Conservation (phyloP, 2,329 filamentous ascomycete genomes). For the Aspergillus floridensis region DNA sequence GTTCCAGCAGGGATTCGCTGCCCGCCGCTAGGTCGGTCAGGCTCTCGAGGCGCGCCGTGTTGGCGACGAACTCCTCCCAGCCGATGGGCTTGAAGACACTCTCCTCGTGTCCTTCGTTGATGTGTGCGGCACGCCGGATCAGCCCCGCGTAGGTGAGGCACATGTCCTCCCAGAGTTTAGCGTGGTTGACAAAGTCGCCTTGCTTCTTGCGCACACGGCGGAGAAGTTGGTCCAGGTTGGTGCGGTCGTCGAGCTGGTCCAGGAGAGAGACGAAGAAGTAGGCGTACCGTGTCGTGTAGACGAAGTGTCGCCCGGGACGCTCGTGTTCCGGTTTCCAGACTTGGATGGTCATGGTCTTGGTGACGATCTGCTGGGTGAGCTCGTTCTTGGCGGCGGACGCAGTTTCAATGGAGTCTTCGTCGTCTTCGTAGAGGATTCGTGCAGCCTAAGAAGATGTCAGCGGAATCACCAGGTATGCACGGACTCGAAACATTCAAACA, state of each 20-base stretch:
- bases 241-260: conserved; percentile 69
- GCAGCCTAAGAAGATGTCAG: conserved; percentile 48
- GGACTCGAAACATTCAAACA: conserved; percentile 20
- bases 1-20: conserved; percentile 53
- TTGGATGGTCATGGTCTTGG: conserved; percentile 91
- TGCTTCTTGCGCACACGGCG: conserved; percentile 78
- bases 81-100: conserved; percentile 62
- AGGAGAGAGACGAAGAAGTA: conserved; percentile 76
- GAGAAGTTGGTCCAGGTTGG: conserved; percentile 73
- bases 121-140: conserved; percentile 56
- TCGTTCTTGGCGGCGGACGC: conserved; percentile 69
- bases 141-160: conserved; percentile 59
- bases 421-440: conserved; percentile 59
- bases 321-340: conserved; percentile 94
- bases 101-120: conserved; percentile 63
- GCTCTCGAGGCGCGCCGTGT: conserved; percentile 58
- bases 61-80: conserved; percentile 62
- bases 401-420: conserved; percentile 47
- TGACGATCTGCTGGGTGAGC: conserved; percentile 80
- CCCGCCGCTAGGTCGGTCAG: conserved; percentile 55
- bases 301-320: conserved; percentile 78
- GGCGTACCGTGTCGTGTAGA: conserved; percentile 85
- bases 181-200: conserved; percentile 67
- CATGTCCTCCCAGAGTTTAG: conserved; percentile 61
- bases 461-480: conserved; percentile 32